phyloP scores from a whole-genome alignment of 1,139 yeast genomes.

The Debaryomyces psychrophilus region DNA sequence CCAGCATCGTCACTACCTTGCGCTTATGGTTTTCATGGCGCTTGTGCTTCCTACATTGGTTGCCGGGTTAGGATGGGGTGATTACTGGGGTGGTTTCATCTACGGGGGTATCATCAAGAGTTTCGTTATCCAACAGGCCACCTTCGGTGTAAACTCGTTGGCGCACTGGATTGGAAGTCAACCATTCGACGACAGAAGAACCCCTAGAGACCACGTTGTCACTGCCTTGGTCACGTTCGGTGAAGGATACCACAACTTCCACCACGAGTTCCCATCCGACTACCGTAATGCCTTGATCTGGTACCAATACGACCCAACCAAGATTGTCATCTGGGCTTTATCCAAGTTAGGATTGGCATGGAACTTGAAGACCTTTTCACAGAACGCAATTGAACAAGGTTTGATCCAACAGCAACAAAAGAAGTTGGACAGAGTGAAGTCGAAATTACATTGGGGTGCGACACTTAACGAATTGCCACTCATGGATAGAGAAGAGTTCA shows the following conservation, averaged over 20 bases:
- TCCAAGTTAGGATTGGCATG: conserved; percentile 85
- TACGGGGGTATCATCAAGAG: conserved; percentile 89
- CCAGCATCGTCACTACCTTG: conserved; percentile 90
- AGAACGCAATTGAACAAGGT: conserved; percentile 96
- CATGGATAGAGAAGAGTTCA: conserved; percentile 85
- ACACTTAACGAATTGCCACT: conserved; percentile 83
- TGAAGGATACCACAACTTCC: conserved; percentile 99
- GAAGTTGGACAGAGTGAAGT: conserved; percentile 82
- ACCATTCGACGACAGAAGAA: conserved; percentile 96
- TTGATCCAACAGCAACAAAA: conserved; percentile 94
- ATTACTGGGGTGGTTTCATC: conserved; percentile 88
- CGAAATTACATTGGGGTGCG: conserved; percentile 89
- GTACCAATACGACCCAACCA: conserved; percentile 99
- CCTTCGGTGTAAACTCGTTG: conserved; percentile 96
- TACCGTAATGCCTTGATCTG: conserved; percentile 97
- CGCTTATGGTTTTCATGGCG: conserved; percentile 66
- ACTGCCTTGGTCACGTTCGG: conserved; percentile 97
- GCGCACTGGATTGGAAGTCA: conserved; percentile 99
- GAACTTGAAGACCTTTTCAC: conserved; percentile 90
- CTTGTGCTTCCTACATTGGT: conserved; percentile 73
- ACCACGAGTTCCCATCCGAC: conserved; percentile 98
- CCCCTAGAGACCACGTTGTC: conserved; percentile 93
- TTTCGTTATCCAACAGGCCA: conserved; percentile 90
- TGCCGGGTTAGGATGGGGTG: conserved; percentile 85
- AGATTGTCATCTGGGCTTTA: conserved; percentile 68